Base-by-base conservation (phyloP, 2,329 filamentous ascomycete genomes). In the Alternaria incomplexa region DNA sequence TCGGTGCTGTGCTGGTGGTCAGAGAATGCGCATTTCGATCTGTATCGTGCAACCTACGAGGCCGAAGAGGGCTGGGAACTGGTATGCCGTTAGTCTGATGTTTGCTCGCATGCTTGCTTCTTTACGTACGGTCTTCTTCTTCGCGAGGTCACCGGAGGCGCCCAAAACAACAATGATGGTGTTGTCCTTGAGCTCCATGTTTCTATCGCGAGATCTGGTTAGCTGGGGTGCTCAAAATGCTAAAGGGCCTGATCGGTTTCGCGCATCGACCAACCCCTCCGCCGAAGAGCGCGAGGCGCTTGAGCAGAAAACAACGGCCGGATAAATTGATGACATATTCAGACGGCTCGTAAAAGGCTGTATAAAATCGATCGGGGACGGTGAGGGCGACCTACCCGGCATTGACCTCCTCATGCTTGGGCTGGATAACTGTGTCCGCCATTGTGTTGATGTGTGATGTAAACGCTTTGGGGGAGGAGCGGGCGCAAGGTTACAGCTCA, bases 21-120 rank as follows among this genome's bases (percentile, higher is more conserved):
- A 76, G 71, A 60, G 30, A 46, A 36, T 28, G 45, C 30, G 46
- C 23, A 56, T 52, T 43, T 51, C 61, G 40, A 45, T 36, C 50
- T 56, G 55, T 43, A 58, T 50, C 26, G 55, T 59, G 69, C 60
- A 66, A 89, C 94, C 87, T 88, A 97, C 94, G 77, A 99, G 90
- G 74, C 96, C 96, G 81, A 99, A 99, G 60, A 99, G 90, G 64
- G 96, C 96, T 71, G 96, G 96, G 85, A 97, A 99, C 92, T 97
- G 65, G 23, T 50, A 20, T 26, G n/a, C 23, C 25, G 65, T 77
- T 60, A 78, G 78, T 70, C 65, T 13, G 56, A 40, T 46, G 13
- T 25, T 62, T 63, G 50, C 25, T 40, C 36, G 17, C 26, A 17
- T 46, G 22, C 45, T 23, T 47, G 50, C 50, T 56, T 20, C 56